These are phyloP conservation scores for Sporothrix inflata DNA, from an alignment of 2,329 filamentous ascomycete genomes.

Conservation along the genomic window DNA sequence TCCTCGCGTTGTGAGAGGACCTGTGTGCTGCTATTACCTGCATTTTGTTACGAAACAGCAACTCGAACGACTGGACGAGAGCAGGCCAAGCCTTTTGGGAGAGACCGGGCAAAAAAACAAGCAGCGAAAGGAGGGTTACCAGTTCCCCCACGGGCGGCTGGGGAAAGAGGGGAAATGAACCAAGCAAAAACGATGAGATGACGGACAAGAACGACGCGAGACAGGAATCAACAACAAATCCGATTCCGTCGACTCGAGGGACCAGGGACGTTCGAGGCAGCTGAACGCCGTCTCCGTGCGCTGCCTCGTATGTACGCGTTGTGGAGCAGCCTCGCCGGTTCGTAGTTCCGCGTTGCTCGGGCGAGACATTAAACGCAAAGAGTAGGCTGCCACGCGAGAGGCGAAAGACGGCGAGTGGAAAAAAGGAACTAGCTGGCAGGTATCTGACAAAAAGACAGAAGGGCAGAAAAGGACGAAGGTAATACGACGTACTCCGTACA, in stretches of 20 bases:
- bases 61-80: not conserved
- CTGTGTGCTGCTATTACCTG: not conserved
- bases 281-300: not conserved
- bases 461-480: too few relatives aligned
- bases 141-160: constrained; percentile 12
- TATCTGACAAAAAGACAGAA: not conserved
- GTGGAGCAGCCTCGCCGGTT: constrained; percentile 20
- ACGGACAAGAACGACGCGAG: not conserved
- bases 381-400: constrained; percentile 12
- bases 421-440: not conserved
- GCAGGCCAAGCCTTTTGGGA: constrained; percentile 4
- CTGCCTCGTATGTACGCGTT: constrained; percentile 24
- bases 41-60: constrained; percentile 20
- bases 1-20: constrained; percentile 20
- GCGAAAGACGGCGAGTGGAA: not conserved
- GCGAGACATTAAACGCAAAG: not conserved
- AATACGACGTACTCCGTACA: too few relatives aligned
- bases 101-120: not conserved
- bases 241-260: not conserved
- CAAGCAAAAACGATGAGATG: not conserved
- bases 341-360: constrained; percentile 26
- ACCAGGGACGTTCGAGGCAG: not conserved
- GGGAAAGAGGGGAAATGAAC: not conserved
- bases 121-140: not conserved
- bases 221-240: not conserved